These are phyloP conservation scores for Thamnidium elegans DNA, from an alignment of 192 early-diverging fungal species.

Conservation along the genomic window DNA sequence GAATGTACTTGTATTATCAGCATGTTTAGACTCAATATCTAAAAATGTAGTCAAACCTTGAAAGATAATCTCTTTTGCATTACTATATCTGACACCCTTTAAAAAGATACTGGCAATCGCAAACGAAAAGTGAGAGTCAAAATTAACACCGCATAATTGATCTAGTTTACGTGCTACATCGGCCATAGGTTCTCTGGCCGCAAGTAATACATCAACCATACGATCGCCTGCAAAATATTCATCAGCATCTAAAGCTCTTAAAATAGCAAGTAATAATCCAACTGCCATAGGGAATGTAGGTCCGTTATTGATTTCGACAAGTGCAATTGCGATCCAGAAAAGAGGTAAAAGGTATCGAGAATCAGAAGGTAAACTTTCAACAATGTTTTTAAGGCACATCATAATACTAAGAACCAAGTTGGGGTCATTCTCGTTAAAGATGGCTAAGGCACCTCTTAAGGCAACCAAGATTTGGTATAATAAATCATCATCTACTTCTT, in stretches of 20 bases:
- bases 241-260: constrained; percentile 73
- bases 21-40: constrained; percentile 63
- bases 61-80: constrained; percentile 71
- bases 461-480: constrained; percentile 93
- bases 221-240: constrained; percentile 70
- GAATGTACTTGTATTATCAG: constrained; percentile 7
- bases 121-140: constrained; percentile 84
- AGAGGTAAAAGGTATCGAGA: constrained; percentile 80
- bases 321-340: constrained; percentile 88
- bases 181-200: constrained; percentile 66
- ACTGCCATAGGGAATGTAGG: constrained; percentile 74
- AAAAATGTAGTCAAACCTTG: constrained; percentile 71
- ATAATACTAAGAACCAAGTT: constrained; percentile 83
- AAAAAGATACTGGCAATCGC: constrained; percentile 78
- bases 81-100: constrained; percentile 77
- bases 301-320: constrained; percentile 85
- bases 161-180: constrained; percentile 75
- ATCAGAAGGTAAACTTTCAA: constrained; percentile 75
- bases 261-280: constrained; percentile 64
- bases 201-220: constrained; percentile 70
- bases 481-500: constrained; percentile 90
- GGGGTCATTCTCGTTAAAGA: constrained; percentile 80
- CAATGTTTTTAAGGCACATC: constrained; percentile 89
- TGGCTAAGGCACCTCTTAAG: constrained; percentile 78
- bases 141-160: constrained; percentile 71